phyloP scores from a whole-genome alignment of 1,139 yeast species.

The Saccharomycopsis hybrid region DNA sequence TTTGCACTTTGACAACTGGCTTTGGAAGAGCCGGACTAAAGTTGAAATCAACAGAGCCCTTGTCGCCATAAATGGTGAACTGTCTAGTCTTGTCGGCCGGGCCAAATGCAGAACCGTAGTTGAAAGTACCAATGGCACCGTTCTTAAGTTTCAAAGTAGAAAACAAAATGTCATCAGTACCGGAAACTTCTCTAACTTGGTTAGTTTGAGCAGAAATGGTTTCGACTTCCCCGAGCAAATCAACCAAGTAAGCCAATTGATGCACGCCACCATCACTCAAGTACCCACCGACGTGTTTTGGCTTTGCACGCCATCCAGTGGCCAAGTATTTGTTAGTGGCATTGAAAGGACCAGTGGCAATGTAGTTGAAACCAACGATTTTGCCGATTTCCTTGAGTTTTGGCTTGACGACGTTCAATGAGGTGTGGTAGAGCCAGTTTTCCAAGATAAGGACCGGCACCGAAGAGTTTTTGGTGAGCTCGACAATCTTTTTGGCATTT shows the following conservation, averaged over 20 bases:
- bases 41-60: constrained; percentile 66
- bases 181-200: constrained; percentile 70
- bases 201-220: constrained; percentile 65
- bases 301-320: constrained; percentile 81
- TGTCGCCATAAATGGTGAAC: constrained; percentile 67
- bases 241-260: constrained; percentile 80
- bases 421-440: constrained; percentile 71
- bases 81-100: constrained; percentile 63
- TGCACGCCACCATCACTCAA: constrained; percentile 95
- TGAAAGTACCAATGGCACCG: constrained; percentile 70
- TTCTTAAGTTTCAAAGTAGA: constrained; percentile 55
- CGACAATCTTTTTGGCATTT: constrained; percentile 75
- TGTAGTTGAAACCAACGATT: constrained; percentile 68
- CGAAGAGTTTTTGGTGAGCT: constrained; percentile 48
- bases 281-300: constrained; percentile 88
- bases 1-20: constrained; percentile 37
- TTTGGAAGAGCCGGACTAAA: constrained; percentile 50
- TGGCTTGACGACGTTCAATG: constrained; percentile 46
- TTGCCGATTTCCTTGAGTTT: constrained; percentile 67
- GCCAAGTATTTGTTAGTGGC: constrained; percentile 55
- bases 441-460: constrained; percentile 75
- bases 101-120: constrained; percentile 88
- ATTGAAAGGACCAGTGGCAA: constrained; percentile 75
- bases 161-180: constrained; percentile 73
- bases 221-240: constrained; percentile 68